Evolutionary conservation across 139 green algal genomes (phyloP).

Genomic region (Bryopsis sp.): DNA sequence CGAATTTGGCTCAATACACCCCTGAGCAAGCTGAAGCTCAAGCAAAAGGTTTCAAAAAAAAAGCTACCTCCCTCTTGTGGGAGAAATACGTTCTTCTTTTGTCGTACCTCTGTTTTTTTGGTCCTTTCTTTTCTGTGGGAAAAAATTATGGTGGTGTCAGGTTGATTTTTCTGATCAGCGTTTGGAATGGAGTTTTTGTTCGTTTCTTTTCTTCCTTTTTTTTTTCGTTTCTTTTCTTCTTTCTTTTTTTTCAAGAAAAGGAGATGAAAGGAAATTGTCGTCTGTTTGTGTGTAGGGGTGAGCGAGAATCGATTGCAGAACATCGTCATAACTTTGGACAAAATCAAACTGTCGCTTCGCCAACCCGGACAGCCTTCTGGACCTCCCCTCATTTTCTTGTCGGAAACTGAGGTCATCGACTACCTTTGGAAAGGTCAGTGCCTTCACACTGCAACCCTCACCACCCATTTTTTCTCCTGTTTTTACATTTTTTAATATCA

Average conservation of each 20-base stretch:
- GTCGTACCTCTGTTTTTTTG: not conserved
- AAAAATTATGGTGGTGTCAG: no score
- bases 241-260: conserved; percentile 2
- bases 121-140: no score
- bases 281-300: conserved; percentile 25
- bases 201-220: no score
- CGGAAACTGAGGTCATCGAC: conserved; percentile 42
- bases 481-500: no score
- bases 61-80: no score
- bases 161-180: no score
- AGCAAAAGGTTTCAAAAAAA: conserved; percentile 17
- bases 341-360: conserved; percentile 62
- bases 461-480: no score
- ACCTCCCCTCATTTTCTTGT: conserved; percentile 44
- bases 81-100: not conserved
- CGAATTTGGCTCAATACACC: conserved; percentile 32
- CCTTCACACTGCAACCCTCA: no score
- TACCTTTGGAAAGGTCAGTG: conserved; percentile 75
- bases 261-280: conserved; percentile 7
- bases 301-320: conserved; percentile 66
- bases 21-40: conserved; percentile 17
- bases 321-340: conserved; percentile 82
- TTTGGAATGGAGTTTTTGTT: no score
- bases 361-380: conserved; percentile 28
- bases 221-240: not conserved